These are phyloP conservation scores for Mycena polygramma DNA, from an alignment of 768 basidiomycete genomes.

Conservation along the genomic window DNA sequence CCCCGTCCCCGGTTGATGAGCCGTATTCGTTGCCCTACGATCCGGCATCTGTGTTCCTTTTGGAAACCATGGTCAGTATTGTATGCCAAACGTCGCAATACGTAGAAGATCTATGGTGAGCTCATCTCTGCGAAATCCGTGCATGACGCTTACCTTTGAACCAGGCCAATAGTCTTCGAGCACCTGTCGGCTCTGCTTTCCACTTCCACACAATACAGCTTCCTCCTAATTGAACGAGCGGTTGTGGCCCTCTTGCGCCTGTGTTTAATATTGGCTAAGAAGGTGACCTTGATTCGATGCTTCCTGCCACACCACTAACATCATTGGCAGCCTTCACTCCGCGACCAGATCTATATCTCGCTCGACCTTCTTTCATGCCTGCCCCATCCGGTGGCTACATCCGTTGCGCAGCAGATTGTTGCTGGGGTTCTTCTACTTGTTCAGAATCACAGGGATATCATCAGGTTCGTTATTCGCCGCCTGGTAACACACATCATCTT, in stretches of 20 bases:
- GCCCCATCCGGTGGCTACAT: constrained; percentile 79
- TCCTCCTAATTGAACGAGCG: constrained; percentile 93
- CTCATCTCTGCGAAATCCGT: constrained; percentile 27
- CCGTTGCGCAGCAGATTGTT: constrained; percentile 92
- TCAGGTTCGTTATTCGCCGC: constrained; percentile 46
- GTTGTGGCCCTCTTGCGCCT: constrained; percentile 90
- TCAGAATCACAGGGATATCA: constrained; percentile 79
- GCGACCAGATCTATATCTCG: constrained; percentile 95
- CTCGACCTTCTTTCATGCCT: constrained; percentile 90
- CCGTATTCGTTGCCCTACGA: constrained; percentile 86
- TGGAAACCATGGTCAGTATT: constrained; percentile 96
- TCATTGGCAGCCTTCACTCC: constrained; percentile 72
- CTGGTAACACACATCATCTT: no score
- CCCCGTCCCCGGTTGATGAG: constrained; percentile 54
- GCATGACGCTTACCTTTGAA: not conserved
- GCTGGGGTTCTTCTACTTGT: constrained; percentile 85
- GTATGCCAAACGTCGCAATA: constrained; percentile 80
- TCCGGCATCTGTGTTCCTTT: constrained; percentile 92
- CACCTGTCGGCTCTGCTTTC: constrained; percentile 88
- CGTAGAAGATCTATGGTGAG: constrained; percentile 92
- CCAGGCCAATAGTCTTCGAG: constrained; percentile 95
- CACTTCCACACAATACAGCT: constrained; percentile 84
- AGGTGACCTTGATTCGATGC: constrained; percentile 59
- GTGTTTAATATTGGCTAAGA: constrained; percentile 85
- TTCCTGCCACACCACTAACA: constrained; percentile 22